Evolutionary conservation across 192 early-diverging fungal species (phyloP).

Genomic region (Gaertneriomyces sp.): DNA sequence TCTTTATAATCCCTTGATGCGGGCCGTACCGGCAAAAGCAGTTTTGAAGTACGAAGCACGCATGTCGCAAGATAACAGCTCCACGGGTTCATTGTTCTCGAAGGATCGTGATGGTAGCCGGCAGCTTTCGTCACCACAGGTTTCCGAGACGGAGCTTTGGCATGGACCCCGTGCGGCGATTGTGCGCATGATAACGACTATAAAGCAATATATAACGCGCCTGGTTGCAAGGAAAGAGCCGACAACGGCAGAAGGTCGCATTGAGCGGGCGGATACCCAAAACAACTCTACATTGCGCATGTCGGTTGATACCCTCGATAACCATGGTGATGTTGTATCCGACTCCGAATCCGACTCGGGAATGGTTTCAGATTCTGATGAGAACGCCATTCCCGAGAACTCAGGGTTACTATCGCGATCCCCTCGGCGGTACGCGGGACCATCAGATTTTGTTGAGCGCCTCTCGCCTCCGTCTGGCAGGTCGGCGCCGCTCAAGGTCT

Average conservation of each 20-base stretch:
- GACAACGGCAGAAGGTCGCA: too few relatives aligned
- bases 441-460: conserved; percentile 9
- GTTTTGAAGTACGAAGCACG: conserved; percentile 28
- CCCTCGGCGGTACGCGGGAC: conserved; percentile 1
- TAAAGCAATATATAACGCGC: too few relatives aligned
- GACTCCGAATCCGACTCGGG: too few relatives aligned
- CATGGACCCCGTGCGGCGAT: background rate
- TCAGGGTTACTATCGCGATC: too few relatives aligned
- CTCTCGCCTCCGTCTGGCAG: conserved; percentile 17
- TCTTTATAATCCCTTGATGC: conserved; percentile 54
- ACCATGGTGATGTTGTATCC: too few relatives aligned
- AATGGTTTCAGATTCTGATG: too few relatives aligned
- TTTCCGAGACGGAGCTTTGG: background rate
- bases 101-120: background rate
- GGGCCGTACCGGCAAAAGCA: conserved; percentile 32
- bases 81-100: background rate
- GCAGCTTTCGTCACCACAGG: background rate
- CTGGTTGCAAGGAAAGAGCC: too few relatives aligned
- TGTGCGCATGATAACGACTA: background rate
- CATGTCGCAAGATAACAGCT: background rate
- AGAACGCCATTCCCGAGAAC: too few relatives aligned
- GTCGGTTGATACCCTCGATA: too few relatives aligned
- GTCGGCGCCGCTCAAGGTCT: conserved; percentile 1
- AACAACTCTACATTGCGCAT: too few relatives aligned
- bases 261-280: too few relatives aligned